phyloP scores from a whole-genome alignment of 2,329 filamentous ascomycete species.

The Thyridium curvatum region DNA sequence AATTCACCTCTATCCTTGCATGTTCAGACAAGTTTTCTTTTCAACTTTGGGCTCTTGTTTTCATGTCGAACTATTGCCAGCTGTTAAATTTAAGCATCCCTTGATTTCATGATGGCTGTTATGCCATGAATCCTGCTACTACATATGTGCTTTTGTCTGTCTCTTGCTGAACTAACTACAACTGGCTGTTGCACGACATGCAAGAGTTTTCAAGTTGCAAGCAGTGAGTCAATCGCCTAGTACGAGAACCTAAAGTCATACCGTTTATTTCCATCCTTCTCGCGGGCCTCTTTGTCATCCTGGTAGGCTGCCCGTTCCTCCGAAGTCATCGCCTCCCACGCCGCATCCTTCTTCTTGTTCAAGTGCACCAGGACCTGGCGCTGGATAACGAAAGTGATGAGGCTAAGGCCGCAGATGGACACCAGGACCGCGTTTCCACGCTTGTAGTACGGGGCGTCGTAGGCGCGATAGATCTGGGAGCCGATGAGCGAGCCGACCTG shows the following conservation, averaged over 20 bases:
- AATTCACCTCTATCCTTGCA: too few species aligned
- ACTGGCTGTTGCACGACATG: too few species aligned
- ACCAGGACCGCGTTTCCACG: slow-evolving; percentile 52
- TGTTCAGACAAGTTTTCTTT: too few species aligned
- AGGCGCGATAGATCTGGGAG: slow-evolving; percentile 41
- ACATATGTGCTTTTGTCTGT: too few species aligned
- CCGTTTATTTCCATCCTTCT: slow-evolving; percentile 41
- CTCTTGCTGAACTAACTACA: too few species aligned
- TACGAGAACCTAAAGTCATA: slow-evolving; percentile 46
- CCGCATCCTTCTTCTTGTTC: slow-evolving; percentile 40
- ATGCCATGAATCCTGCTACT: too few species aligned
- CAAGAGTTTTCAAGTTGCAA: background rate
- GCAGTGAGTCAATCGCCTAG: slow-evolving; percentile 1
- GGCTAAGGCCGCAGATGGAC: slow-evolving; percentile 39
- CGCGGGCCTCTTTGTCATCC: slow-evolving; percentile 32
- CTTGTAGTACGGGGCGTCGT: slow-evolving; percentile 51
- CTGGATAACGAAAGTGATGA: slow-evolving; percentile 43
- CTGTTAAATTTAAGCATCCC: too few species aligned
- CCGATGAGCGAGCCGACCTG: slow-evolving; percentile 36
- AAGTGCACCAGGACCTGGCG: slow-evolving; percentile 33
- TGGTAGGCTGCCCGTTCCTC: slow-evolving; percentile 40
- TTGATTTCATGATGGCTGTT: too few species aligned
- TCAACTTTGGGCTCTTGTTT: too few species aligned
- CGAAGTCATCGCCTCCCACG: slow-evolving; percentile 37
- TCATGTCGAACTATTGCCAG: too few species aligned